Evolutionary conservation across 768 basidiomycete genomes (phyloP).

Genomic region (Pisolithus albus): DNA sequence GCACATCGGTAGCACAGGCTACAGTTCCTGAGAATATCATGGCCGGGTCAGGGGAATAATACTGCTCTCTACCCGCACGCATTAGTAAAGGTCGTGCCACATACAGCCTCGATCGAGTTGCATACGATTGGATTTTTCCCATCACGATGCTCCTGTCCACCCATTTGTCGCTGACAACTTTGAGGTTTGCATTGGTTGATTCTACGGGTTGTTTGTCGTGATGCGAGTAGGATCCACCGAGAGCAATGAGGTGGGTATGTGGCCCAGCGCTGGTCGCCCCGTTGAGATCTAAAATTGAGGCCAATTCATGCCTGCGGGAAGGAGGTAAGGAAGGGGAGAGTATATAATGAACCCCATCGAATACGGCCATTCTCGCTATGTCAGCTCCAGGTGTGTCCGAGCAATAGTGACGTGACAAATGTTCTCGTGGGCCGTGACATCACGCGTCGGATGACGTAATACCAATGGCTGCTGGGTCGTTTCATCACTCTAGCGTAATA

Average conservation of each 20-base stretch:
- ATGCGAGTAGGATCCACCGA: slow-evolving; percentile 50
- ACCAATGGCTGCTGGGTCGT: too few relatives aligned
- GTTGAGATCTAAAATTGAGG: slow-evolving; percentile 42
- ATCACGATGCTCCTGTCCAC: slow-evolving; percentile 59
- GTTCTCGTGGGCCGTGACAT: too few relatives aligned
- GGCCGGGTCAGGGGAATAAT: slow-evolving; percentile 70
- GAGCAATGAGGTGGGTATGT: slow-evolving; percentile 42
- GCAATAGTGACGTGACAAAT: too few relatives aligned
- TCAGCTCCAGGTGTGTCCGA: neutral
- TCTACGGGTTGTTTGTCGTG: slow-evolving; percentile 18
- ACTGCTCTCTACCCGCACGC: slow-evolving; percentile 35
- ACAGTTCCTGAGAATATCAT: slow-evolving; percentile 81
- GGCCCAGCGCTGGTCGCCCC: slow-evolving; percentile 46
- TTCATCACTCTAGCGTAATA: too few relatives aligned
- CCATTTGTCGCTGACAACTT: slow-evolving; percentile 48
- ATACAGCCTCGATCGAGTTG: slow-evolving; percentile 2
- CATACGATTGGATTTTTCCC: slow-evolving; percentile 52
- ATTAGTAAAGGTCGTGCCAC: neutral
- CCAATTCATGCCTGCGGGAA: slow-evolving; percentile 37
- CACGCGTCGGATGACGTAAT: too few relatives aligned
- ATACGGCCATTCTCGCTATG: slow-evolving; percentile 24
- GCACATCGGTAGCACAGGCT: slow-evolving; percentile 62
- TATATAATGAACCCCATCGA: slow-evolving; percentile 39
- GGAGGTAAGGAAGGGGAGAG: slow-evolving; percentile 45
- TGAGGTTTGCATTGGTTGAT: slow-evolving; percentile 33